Percentiles rank a stretch among this genome's conserved stretches.
Conservation (phyloP, 2,329 filamentous ascomycete species). For the Epicoccum nigrum region DNA sequence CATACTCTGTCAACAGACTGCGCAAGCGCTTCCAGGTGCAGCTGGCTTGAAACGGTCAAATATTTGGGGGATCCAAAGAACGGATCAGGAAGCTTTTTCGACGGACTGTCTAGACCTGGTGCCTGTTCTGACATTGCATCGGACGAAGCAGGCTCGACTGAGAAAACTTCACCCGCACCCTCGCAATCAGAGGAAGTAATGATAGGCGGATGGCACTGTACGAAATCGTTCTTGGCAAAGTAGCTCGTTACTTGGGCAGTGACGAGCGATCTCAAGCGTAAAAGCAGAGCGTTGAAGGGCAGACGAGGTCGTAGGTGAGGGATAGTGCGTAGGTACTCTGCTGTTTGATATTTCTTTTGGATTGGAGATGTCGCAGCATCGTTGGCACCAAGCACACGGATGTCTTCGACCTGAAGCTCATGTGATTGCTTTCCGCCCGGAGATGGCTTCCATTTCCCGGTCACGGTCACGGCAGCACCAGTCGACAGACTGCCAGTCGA, state of each 20-base stretch:
- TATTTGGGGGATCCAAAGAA: slow-evolving; percentile 94
- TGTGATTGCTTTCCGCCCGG: slow-evolving; percentile 73
- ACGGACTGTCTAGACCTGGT: slow-evolving; percentile 36
- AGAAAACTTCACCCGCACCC: slow-evolving; percentile 93
- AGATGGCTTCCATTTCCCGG: slow-evolving; percentile 77
- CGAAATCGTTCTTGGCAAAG: slow-evolving; percentile 73
- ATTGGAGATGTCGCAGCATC: slow-evolving; percentile 88
- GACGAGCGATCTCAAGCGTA: slow-evolving; percentile 82
- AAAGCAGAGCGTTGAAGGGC: slow-evolving; percentile 77
- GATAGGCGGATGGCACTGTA: slow-evolving; percentile 89
- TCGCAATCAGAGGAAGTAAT: slow-evolving; percentile 98
- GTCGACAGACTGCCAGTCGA: slow-evolving; percentile 69
- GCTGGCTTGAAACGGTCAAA: slow-evolving; percentile 90
- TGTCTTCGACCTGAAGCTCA: slow-evolving; percentile 76
- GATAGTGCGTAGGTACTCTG: slow-evolving; percentile 85
- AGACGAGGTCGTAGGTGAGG: slow-evolving; percentile 86
- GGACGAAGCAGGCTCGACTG: slow-evolving; percentile 54
- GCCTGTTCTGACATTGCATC: slow-evolving; percentile 2
- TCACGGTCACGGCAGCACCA: slow-evolving; percentile 78
- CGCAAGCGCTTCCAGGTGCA: slow-evolving; percentile 90
- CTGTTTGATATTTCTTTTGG: slow-evolving; percentile 93
- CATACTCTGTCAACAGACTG: slow-evolving; percentile 90
- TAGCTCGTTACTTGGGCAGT: slow-evolving; percentile 75
- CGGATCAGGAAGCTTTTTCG: slow-evolving; percentile 40
- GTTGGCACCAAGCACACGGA: slow-evolving; percentile 75